Base-by-base conservation (phyloP, 495 filamentous ascomycete genomes). In the Cryomyces minteri region DNA sequence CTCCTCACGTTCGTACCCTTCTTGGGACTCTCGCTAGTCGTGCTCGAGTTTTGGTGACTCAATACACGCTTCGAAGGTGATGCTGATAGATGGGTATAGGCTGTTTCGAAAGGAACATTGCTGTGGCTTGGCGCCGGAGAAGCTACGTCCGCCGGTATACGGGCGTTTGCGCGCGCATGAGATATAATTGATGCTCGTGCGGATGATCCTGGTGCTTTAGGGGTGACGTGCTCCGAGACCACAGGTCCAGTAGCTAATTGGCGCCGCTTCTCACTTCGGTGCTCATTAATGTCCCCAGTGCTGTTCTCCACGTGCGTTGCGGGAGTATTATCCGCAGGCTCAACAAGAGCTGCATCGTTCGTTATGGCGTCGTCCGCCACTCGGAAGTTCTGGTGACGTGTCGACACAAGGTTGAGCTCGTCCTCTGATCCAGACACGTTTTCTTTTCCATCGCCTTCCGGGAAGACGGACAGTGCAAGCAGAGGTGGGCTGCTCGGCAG, bases 401-500 rank as follows among this genome's bases (percentile, higher is more conserved):
- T 37, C 3, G 9, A 9, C 3, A 37, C 3, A 12, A 37, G 34
- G 12, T 37, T 37, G 34, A 37, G 9, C 34, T 37, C 34, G 34
- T 37, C 34, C 9, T 37, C 34, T 37, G 34, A 37, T 12, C 8
- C 34, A 9, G 12, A 10, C 31, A 34, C 5, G 9, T 12, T 12
- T 12, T 37, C 31, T 11, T 36, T 31, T 6, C 38, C 32, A n/a
- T 37, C 30, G n/a, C 6, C n/a, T 3, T 32, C 12, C 1, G 33
- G 18, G 18, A 25, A 25, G 18, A 25, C 6, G 29, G 29, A 5
- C 3, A 1, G 34, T 9, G 34, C 9, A 9, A 31, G 43, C 0
- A 51, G 28, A 11, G 54, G 49, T 12, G 52, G 52, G 36, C 54
- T 57, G 36, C 54, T 57, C 5, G 47, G 47, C 6, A 54, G 12